Base-by-base conservation (phyloP, 805 yeast species). In the Candida ortonii region DNA sequence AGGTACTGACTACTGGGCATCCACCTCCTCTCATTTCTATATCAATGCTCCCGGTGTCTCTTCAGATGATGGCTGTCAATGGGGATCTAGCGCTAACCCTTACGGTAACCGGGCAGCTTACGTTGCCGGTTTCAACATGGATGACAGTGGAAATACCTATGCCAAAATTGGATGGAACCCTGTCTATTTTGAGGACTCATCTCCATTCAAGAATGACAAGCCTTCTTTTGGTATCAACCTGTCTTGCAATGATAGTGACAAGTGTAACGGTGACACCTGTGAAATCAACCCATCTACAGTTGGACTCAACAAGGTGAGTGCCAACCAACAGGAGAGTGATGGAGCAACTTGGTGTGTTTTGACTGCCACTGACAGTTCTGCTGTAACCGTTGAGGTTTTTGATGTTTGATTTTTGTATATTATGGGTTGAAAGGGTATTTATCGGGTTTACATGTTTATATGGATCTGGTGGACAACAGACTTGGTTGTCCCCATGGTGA, bases 121-220 rank as follows among this genome's bases (percentile, higher is more conserved):
- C 50, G 95, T 88, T 44, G 94, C 93, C 11, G 96, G 96, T 45
- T 86, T 89, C 41, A 87, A 87, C 67, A 76, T 76, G 69, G 95
- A 85, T 57, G 61, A 59, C 42, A 62, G 53, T 39, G 81, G 85
- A 20, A 73, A 74, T 57, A 87, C 96, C 3, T 87, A 47, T 57
- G 85, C 84, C 46, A 88, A 85, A 63, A 75, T 87, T 56, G 95
- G 90, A 28, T 86, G 95, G 95, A 87, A 87, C 61, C 96, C 96
- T 11, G 73, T 82, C 37, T 84, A 85, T 60, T 59, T 84, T 49
- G 90, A 82, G 44, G 68, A 67, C 32, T 46, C 64, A 1, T 57
- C 68, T 17, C 75, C 81, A 7, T 83, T 79, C 65, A 65, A 67
- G 43, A 60, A 68, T 49, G 61, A 61, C 3, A 65, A 61, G 43